These are phyloP conservation scores for Protomyces inundatus DNA, from an alignment of 1,139 yeast species.

Conservation along the genomic window DNA sequence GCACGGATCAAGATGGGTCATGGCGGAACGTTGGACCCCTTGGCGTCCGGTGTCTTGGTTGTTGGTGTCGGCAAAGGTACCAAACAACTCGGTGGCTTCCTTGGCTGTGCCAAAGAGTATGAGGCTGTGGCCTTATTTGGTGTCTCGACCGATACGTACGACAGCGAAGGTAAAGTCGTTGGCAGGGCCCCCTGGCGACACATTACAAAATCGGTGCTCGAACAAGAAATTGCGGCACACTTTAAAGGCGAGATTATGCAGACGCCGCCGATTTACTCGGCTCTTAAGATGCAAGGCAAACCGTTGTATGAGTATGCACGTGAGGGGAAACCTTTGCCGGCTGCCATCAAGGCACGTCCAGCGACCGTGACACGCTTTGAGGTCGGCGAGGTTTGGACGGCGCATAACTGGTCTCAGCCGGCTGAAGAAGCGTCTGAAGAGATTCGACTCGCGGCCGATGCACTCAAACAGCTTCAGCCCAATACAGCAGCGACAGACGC, in stretches of 20 bases:
- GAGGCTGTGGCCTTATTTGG: constrained; percentile 84
- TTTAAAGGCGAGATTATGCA: constrained; percentile 77
- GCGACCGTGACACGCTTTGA: constrained; percentile 57
- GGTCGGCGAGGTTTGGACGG: constrained; percentile 51
- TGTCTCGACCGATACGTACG: constrained; percentile 88
- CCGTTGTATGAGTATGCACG: constrained; percentile 93
- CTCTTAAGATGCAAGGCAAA: constrained; percentile 89
- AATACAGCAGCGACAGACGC: not conserved
- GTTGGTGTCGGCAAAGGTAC: constrained; percentile 91
- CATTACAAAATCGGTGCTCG: constrained; percentile 52
- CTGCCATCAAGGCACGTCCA: constrained; percentile 68
- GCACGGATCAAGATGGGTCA: constrained; percentile 69
- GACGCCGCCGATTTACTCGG: constrained; percentile 93
- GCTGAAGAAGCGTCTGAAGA: constrained; percentile 36
- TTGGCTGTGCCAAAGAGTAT: constrained; percentile 63
- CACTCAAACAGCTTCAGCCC: constrained; percentile 31
- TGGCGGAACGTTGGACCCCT: constrained; percentile 95
- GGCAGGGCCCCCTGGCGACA: constrained; percentile 55
- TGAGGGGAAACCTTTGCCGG: constrained; percentile 77
- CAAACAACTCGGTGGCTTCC: constrained; percentile 64
- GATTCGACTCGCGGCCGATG: constrained; percentile 34
- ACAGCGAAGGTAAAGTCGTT: constrained; percentile 77
- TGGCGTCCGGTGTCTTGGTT: constrained; percentile 88
- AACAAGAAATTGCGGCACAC: constrained; percentile 47
- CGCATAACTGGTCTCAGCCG: constrained; percentile 52